Evolutionary conservation across 2,329 filamentous ascomycete species (phyloP).

Genomic region (Purpureocillium lavendulum): DNA sequence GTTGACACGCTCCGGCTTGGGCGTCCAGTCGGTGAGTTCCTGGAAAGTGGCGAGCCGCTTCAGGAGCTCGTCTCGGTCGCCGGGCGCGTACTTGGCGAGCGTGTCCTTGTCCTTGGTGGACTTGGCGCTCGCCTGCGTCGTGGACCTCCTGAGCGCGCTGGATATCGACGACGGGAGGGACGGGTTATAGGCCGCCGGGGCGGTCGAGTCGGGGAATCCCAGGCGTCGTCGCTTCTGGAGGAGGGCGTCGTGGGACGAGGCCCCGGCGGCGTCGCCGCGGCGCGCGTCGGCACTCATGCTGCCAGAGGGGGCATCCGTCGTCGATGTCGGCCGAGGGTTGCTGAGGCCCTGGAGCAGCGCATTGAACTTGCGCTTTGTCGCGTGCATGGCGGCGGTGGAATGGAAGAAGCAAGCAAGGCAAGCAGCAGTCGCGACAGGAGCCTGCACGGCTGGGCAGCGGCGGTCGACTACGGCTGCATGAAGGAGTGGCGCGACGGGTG

Average conservation of each 20-base stretch:
- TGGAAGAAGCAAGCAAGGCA: not conserved
- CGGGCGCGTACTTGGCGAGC: constrained; percentile 69
- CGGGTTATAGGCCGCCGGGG: constrained; percentile 15
- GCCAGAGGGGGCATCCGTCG: constrained; percentile 6
- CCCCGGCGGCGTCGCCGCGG: constrained; percentile 8
- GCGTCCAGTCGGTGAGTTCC: constrained; percentile 87
- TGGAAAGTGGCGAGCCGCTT: constrained; percentile 79
- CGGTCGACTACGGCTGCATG: too few relatives aligned
- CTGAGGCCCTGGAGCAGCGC: constrained; percentile 61
- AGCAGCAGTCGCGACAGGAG: not conserved
- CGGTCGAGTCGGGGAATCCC: constrained; percentile 31
- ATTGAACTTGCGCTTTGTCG: constrained; percentile 80
- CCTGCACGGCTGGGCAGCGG: too few relatives aligned
- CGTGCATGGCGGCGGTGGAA: constrained; percentile 48
- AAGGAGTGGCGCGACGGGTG: too few relatives aligned
- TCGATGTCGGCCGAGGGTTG: constrained; percentile 21
- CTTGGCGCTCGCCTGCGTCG: constrained; percentile 6
- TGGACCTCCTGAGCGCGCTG: constrained; percentile 3
- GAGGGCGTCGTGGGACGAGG: constrained; percentile 27
- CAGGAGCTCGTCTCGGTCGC: constrained; percentile 76
- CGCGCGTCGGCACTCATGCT: constrained; percentile 14
- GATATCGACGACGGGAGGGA: constrained; percentile 13
- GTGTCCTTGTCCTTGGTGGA: constrained; percentile 11
- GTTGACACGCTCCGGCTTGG: constrained; percentile 76
- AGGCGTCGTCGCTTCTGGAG: constrained; percentile 46